Base-by-base conservation (phyloP, 2,329 filamentous ascomycete species). In the Lasiodiplodia sp. region DNA sequence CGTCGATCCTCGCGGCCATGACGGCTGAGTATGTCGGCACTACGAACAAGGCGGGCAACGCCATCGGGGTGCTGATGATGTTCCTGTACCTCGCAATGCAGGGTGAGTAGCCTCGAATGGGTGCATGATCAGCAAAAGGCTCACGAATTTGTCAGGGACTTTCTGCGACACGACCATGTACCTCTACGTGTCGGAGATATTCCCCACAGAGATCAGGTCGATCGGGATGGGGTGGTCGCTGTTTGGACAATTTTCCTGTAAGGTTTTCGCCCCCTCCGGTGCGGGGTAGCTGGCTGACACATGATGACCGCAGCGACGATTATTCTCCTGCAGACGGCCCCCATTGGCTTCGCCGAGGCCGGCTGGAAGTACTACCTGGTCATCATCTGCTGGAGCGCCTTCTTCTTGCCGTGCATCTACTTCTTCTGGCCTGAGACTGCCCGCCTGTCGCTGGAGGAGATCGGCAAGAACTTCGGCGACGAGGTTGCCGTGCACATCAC, bases 361-460 rank as follows among this genome's bases (percentile, higher is more conserved):
- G 82, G 82, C 6, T 86, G 84, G 84, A 85, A 84, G 72, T 86
- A 83, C 72, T 85, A 84, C 69, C 77, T 85, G 0, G 78, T 85
- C 31, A 80, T 70, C 60, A 68, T 70, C 47, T 53, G 52, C 51
- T 70, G 69, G 69, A 82, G 78, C 31, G 74, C 73, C 37, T 72
- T 81, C 62, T 82, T 82, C 69, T 78, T 83, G 70, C 82, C 82
- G 18, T 69, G 23, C 72, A 73, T 82, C 55, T 84, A 83, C 72
- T 80, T 83, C 71, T 84, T 78, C 74, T 83, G 69, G 67, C 72
- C 71, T 10, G 71, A 73, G 38, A 73, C 72, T 10, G 71, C 72
- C n/a, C 67, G 71, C 76, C 71, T 84, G 51, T 81, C 81, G 0
- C 73, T 85, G 11, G 83, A 85, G 68, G 82, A 85, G 70, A 81